Percentiles rank a stretch among this genome's conserved stretches.
phyloP scores from a whole-genome alignment of 768 basidiomycete species.

The Russula emetica region DNA sequence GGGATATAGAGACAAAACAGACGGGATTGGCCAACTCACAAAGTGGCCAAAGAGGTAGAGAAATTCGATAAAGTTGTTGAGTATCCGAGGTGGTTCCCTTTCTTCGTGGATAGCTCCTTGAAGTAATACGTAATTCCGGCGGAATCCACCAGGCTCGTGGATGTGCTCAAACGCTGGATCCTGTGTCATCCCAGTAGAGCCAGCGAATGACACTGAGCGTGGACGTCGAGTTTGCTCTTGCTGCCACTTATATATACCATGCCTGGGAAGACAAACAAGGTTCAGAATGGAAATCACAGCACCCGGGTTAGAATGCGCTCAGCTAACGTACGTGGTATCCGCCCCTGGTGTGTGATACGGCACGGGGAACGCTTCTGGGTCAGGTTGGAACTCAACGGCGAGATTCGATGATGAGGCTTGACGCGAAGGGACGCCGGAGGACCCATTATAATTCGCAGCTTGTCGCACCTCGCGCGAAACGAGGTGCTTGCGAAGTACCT shows the following conservation, averaged over 20 bases:
- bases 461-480: slow-evolving; percentile 65
- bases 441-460: slow-evolving; percentile 30
- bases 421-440: slow-evolving; percentile 34
- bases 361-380: slow-evolving; percentile 76
- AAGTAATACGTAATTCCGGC: slow-evolving; percentile 79
- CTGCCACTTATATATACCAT: slow-evolving; percentile 96
- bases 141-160: slow-evolving; percentile 91
- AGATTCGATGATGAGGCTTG: slow-evolving; percentile 30
- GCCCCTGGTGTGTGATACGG: slow-evolving; percentile 84
- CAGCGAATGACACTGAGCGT: slow-evolving; percentile 69
- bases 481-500: slow-evolving; percentile 74
- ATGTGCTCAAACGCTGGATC: slow-evolving; percentile 89
- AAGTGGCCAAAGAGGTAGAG: slow-evolving; percentile 94
- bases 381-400: slow-evolving; percentile 37
- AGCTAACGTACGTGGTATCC: slow-evolving; percentile 78
- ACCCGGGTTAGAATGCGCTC: not conserved
- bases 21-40: slow-evolving; percentile 47
- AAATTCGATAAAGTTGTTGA: slow-evolving; percentile 91
- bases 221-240: slow-evolving; percentile 64
- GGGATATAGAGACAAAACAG: slow-evolving; percentile 8
- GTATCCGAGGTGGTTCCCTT: slow-evolving; percentile 45
- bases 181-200: slow-evolving; percentile 44
- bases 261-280: slow-evolving; percentile 40
- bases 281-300: not conserved
- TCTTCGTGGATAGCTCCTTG: slow-evolving; percentile 59